These are phyloP conservation scores for Solanum arcanum DNA, from an alignment of 257 asterid genomes.

Conservation along the genomic window DNA sequence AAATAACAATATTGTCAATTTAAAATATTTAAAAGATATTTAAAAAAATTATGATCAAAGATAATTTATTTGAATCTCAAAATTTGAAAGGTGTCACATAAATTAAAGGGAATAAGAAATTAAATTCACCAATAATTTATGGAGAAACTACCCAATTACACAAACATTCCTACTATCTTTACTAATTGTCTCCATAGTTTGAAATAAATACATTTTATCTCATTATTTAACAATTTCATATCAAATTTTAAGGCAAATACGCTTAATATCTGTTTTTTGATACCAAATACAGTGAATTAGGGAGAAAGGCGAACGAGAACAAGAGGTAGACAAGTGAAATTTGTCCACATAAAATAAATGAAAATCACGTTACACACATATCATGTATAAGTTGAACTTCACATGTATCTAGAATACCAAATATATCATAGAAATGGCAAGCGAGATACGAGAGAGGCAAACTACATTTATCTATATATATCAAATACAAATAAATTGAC, in stretches of 20 bases:
- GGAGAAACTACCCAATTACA: not conserved
- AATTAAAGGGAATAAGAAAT: not conserved
- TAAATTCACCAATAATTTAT: no score
- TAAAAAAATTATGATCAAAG: no score
- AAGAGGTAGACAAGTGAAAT: no score
- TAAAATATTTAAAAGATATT: no score
- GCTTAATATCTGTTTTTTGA: not conserved
- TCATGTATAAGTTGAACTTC: not conserved
- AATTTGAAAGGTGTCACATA: not conserved
- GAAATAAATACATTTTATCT: not conserved
- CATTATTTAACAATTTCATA: not conserved
- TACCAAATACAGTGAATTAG: no score
- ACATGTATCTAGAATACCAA: not conserved
- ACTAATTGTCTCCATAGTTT: not conserved
- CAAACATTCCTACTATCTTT: not conserved
- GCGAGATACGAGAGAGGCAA: no score
- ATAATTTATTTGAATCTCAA: not conserved
- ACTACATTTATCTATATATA: no score
- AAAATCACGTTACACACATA: not conserved
- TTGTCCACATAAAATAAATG: not conserved
- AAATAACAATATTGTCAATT: no score
- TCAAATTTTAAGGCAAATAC: no score
- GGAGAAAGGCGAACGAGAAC: not conserved
- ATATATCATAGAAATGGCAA: not conserved
- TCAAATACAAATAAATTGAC: fast-evolving